Base-by-base conservation (phyloP, 306 rosid species). In the Arachis stenosperma region DNA sequence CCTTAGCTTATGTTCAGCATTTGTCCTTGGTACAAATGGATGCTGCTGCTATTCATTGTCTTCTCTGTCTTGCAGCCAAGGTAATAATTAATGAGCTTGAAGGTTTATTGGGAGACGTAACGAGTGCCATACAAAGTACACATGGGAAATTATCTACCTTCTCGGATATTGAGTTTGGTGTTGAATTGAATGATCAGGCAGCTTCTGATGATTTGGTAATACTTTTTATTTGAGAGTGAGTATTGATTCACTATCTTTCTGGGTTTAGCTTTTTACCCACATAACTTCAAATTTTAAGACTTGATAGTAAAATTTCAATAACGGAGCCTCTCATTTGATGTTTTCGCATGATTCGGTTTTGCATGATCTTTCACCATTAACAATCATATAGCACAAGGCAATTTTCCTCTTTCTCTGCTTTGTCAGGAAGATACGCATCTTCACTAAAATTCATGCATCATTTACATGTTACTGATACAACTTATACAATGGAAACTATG, bases 61-160 rank as follows among this genome's bases (percentile, higher is more conserved):
- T 22, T 76, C 65, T 70, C 51, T 67, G 17, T 73, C 71, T 67
- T 70, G 81, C 86, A 89, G 97, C 83, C 37, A 81, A 75, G 73
- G 74, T 40, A 79, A 73, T 87, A 71, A 75, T 86, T 53, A 8
- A 76, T 71, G 89, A 84, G 68, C 90, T 93, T 57, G 83, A 81
- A 73, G 81, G 71, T 53, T 77, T 90, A 29, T 10, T 83, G 73
- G 85, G 79, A 17, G 86, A 88, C 80, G 88, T 71, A 36, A 83
- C 61, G 58, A 65, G 65, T 65, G 72, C 80, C 70, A 14, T 87
- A 78, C 81, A 76, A 59, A 69, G 69, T 67, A 65, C 65, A 54
- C 27, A 63, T 39, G 78, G 52, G 48, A 71, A 78, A 58, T 65
- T 53, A 30, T 59, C 62, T 4, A 39, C 79, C 50, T 39, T 65